Conservation (phyloP, 2,329 filamentous ascomycete species). For the Diaporthe australafricana region DNA sequence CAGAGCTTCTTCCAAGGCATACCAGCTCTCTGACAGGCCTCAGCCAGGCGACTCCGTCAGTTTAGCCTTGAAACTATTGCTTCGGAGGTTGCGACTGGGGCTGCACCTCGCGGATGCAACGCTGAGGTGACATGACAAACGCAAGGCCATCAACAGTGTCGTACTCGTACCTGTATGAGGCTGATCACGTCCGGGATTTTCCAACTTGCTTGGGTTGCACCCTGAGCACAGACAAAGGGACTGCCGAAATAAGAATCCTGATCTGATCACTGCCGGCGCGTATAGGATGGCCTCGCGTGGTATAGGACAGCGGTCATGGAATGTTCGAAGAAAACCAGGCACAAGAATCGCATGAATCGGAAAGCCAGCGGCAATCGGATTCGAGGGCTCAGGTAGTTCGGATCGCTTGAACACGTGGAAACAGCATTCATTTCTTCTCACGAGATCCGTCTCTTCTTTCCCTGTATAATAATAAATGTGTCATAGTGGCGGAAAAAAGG, state of each 20-base stretch:
- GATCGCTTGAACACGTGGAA: slow-evolving; percentile 4
- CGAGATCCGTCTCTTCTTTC: background rate
- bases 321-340: background rate
- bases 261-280: background rate
- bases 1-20: background rate
- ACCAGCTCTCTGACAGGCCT: background rate
- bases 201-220: background rate
- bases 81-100: background rate
- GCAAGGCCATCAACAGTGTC: background rate
- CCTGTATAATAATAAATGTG: no score
- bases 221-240: background rate
- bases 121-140: background rate
- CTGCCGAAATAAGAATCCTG: background rate
- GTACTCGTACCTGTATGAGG: slow-evolving; percentile 21
- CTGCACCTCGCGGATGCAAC: background rate
- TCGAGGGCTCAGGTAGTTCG: background rate
- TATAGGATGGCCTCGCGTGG: background rate
- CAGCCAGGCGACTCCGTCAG: background rate
- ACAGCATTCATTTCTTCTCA: background rate
- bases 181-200: slow-evolving; percentile 6
- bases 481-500: background rate
- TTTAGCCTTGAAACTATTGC: slow-evolving; percentile 14
- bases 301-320: background rate
- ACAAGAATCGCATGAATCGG: slow-evolving; percentile 16
- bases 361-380: slow-evolving; percentile 14